A percentile compares a stretch with the other conserved stretches of the same genome.
These are phyloP conservation scores for Teunomyces pallodes DNA, from an alignment of 805 yeast species.

Conservation along the genomic window DNA sequence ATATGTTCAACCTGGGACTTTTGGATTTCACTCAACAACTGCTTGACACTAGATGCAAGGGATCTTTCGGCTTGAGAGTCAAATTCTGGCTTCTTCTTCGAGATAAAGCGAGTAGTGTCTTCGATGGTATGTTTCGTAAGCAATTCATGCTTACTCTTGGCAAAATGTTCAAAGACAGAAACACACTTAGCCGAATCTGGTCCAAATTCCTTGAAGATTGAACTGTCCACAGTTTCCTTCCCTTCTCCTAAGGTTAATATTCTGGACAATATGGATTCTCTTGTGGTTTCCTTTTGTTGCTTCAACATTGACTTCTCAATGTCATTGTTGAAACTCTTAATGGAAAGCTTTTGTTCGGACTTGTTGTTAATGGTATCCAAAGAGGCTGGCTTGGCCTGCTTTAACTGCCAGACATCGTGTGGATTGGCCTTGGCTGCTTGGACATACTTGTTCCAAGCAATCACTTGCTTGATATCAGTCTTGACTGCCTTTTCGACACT, in stretches of 20 bases:
- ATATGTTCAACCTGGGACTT: conserved; percentile 32
- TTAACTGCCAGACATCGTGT: conserved; percentile 50
- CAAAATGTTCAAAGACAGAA: conserved; percentile 28
- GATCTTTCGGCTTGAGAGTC: conserved; percentile 28
- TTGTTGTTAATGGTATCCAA: conserved; percentile 25
- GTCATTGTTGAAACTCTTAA: conserved; percentile 32
- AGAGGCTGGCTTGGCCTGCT: conserved; percentile 40
- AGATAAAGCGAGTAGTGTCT: conserved; percentile 22
- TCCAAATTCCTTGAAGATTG: conserved; percentile 15
- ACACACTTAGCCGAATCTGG: conserved; percentile 35
- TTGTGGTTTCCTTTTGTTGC: conserved; percentile 40
- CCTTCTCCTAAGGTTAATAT: conserved; percentile 35
- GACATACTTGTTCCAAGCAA: conserved; percentile 74
- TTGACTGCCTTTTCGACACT: conserved; percentile 62
- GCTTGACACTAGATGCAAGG: conserved; percentile 32
- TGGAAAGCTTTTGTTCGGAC: conserved; percentile 11
- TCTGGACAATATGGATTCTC: conserved; percentile 45
- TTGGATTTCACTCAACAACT: conserved; percentile 35
- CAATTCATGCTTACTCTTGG: conserved; percentile 25
- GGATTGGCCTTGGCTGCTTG: conserved; percentile 57
- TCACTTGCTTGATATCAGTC: conserved; percentile 69
- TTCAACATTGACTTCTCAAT: conserved; percentile 44
- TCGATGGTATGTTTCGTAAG: conserved; percentile 17
- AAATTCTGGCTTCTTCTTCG: conserved; percentile 36
- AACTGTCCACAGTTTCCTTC: conserved; percentile 19